Conservation (phyloP, 306 rosid species). For the Alnus rubra region DNA sequence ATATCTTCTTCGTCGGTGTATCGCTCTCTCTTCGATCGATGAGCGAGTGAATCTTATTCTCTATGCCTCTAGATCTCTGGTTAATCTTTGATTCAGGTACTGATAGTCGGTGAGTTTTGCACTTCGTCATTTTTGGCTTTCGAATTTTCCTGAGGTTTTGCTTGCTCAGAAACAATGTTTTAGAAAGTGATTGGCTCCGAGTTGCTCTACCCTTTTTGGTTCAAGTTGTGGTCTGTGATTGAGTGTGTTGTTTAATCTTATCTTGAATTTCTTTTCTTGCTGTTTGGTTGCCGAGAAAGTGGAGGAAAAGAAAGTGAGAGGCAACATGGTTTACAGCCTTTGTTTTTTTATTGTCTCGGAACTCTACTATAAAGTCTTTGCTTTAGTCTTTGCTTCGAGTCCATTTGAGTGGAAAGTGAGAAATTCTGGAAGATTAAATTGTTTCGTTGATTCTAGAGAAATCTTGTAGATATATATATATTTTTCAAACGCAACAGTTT, state of each 20-base stretch:
- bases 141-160: background rate
- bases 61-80: slow-evolving; percentile 30
- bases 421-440: background rate
- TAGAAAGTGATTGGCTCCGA: background rate
- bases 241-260: background rate
- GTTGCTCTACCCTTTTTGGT: background rate
- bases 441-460: background rate
- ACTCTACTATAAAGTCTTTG: background rate
- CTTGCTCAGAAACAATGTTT: background rate
- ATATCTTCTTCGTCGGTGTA: slow-evolving; percentile 26
- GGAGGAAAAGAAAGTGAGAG: background rate
- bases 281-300: slow-evolving; percentile 11
- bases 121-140: background rate
- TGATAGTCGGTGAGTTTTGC: slow-evolving; percentile 44
- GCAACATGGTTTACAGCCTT: background rate
- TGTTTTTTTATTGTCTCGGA: background rate
- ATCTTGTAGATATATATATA: background rate
- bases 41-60: background rate
- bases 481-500: background rate
- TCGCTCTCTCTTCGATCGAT: slow-evolving; percentile 24
- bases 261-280: background rate
- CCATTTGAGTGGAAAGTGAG: background rate
- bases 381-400: background rate
- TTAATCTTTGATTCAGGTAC: slow-evolving; percentile 35
- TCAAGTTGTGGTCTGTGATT: background rate